These are phyloP conservation scores for Mariannaea sp. DNA, from an alignment of 2,329 filamentous ascomycete species.

Conservation along the genomic window DNA sequence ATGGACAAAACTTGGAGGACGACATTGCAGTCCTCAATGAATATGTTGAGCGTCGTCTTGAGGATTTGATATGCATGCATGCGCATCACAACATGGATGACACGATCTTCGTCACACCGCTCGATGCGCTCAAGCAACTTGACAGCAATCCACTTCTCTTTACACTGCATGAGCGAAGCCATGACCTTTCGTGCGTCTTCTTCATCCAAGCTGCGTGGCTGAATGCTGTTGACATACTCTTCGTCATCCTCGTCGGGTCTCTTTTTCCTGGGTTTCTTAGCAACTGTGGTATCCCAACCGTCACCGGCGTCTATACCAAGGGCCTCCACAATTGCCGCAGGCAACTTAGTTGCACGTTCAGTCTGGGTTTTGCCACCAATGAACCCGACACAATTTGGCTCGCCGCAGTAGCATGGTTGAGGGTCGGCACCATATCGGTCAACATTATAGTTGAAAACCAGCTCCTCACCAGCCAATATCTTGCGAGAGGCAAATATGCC, in stretches of 20 bases:
- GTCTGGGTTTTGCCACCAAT: conserved; percentile 98
- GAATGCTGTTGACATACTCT: conserved; percentile 90
- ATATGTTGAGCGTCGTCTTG: conserved; percentile 82
- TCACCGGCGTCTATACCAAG: conserved; percentile 93
- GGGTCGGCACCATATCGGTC: conserved; percentile 97
- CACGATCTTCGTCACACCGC: conserved; percentile 81
- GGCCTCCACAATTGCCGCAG: conserved; percentile 87
- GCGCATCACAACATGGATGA: conserved; percentile 85
- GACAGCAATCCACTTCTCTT: conserved; percentile 99
- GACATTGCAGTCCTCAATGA: conserved; percentile 87
- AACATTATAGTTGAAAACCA: conserved; percentile 99
- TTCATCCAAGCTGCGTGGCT: conserved; percentile 78
- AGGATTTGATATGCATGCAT: conserved; percentile 98
- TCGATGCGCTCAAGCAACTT: conserved; percentile 91
- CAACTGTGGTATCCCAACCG: conserved; percentile 87
- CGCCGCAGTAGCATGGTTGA: conserved; percentile 94
- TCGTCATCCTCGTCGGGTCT: conserved; percentile 90
- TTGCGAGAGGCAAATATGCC: conserved; percentile 91
- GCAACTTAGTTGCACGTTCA: conserved; percentile 89
- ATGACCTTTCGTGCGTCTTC: conserved; percentile 91
- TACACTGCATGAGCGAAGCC: conserved; percentile 95
- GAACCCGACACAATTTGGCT: conserved; percentile 92
- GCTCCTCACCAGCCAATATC: conserved; percentile 86
- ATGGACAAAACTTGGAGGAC: conserved; percentile 89
- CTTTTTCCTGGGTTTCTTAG: conserved; percentile 92